Evolutionary conservation across 2,329 filamentous ascomycete species (phyloP).

Genomic region (Diplodia seriata): DNA sequence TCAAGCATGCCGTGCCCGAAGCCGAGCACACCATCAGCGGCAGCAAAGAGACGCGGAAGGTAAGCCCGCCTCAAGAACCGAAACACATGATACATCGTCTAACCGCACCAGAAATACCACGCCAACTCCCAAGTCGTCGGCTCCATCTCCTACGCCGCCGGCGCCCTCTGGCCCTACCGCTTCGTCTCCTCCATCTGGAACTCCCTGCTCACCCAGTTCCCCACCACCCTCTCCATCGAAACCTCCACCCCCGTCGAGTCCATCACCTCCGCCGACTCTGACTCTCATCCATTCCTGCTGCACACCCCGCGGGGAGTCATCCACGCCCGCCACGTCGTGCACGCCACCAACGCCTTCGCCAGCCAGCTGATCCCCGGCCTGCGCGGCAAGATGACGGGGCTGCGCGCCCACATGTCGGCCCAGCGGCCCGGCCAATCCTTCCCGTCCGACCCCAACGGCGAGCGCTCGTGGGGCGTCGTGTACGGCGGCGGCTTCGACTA

Average conservation of each 20-base stretch:
- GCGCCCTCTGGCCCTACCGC: constrained; percentile 29
- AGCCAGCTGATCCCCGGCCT: constrained; percentile 41
- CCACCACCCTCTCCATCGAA: constrained; percentile 8
- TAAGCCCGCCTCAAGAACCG: background rate
- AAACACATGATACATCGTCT: too few species aligned
- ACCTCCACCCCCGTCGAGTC: constrained; percentile 24
- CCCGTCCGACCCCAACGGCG: constrained; percentile 4
- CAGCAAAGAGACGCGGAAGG: constrained; percentile 11
- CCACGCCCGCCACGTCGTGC: constrained; percentile 36
- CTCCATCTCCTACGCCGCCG: constrained; percentile 12
- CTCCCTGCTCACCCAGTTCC: constrained; percentile 4
- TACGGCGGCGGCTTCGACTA: constrained; percentile 28
- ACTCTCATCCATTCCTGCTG: constrained; percentile 4
- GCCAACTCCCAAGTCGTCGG: constrained; percentile 19
- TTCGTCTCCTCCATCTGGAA: constrained; percentile 23
- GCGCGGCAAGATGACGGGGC: constrained; percentile 23
- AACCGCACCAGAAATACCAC: background rate
- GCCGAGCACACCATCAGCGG: background rate
- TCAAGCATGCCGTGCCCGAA: constrained; percentile 15
- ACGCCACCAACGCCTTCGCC: constrained; percentile 43
- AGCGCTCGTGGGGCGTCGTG: constrained; percentile 40
- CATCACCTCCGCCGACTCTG: background rate
- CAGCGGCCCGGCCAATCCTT: constrained; percentile 18
- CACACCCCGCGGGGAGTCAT: constrained; percentile 25
- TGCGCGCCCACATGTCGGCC: constrained; percentile 30